Percentiles rank a stretch among this genome's conserved stretches.
phyloP scores from a whole-genome alignment of 1,139 yeast species.

The Pichia sp. region DNA sequence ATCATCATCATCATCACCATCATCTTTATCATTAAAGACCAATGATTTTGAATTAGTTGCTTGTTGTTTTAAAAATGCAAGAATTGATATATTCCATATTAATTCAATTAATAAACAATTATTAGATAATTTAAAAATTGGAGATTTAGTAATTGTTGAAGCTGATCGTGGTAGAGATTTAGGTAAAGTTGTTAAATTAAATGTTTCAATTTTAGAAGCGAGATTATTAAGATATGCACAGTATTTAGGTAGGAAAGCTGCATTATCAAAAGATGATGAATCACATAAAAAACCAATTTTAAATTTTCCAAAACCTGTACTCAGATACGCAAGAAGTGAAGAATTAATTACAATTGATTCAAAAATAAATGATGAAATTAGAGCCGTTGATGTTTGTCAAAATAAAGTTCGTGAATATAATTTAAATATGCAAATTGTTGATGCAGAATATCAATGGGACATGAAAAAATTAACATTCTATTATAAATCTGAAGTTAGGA shows the following conservation, averaged over 20 bases:
- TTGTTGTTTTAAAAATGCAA: constrained; percentile 81
- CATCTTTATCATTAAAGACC: neutral
- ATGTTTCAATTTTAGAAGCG: constrained; percentile 58
- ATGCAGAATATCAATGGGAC: constrained; percentile 94
- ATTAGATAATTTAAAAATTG: constrained; percentile 49
- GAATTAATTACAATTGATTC: constrained; percentile 55
- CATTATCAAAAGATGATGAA: constrained; percentile 32
- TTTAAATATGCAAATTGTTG: constrained; percentile 28
- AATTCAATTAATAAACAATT: constrained; percentile 32
- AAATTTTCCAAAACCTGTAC: constrained; percentile 67
- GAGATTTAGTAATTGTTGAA: constrained; percentile 87
- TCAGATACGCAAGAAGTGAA: constrained; percentile 57
- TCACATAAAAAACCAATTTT: constrained; percentile 36
- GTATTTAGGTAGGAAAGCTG: constrained; percentile 52
- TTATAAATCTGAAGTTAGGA: constrained; percentile 69
- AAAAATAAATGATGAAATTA: constrained; percentile 65
- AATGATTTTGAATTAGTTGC: constrained; percentile 41
- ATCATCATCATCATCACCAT: constrained; percentile 6
- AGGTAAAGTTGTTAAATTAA: constrained; percentile 67
- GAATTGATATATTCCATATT: constrained; percentile 74
- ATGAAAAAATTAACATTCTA: constrained; percentile 89
- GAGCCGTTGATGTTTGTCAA: constrained; percentile 57
- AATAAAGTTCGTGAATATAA: constrained; percentile 47
- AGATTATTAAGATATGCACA: constrained; percentile 49
- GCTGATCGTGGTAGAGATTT: constrained; percentile 96